Percentiles rank a stretch among this genome's conserved stretches.
These are phyloP conservation scores for Filobasidium wieringae DNA, from an alignment of 768 basidiomycete species.

Conservation along the genomic window DNA sequence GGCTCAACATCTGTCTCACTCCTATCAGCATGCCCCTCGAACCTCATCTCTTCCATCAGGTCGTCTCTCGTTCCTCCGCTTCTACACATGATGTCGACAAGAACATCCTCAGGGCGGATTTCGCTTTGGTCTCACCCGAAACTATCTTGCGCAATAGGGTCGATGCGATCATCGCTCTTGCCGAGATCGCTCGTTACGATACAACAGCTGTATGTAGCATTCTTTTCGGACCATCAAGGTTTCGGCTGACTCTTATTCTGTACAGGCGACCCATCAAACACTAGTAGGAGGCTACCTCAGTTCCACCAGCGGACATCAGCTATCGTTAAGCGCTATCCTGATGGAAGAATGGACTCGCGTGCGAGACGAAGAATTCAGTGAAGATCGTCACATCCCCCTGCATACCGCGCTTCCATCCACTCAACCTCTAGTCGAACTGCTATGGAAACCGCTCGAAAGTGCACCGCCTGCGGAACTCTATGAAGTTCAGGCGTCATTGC, in stretches of 20 bases:
- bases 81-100: conserved; percentile 92
- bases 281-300: conserved; percentile 68
- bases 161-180: conserved; percentile 64
- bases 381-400: conserved; percentile 18
- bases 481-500: conserved; percentile 56
- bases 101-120: conserved; percentile 81
- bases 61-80: conserved; percentile 32
- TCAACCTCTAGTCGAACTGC: conserved; percentile 55
- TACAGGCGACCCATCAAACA: neutral
- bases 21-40: conserved; percentile 75
- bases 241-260: neutral
- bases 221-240: neutral
- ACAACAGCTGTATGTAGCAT: conserved; percentile 40
- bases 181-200: conserved; percentile 55
- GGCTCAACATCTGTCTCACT: conserved; percentile 81
- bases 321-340: conserved; percentile 69
- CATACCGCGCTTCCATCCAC: conserved; percentile 48
- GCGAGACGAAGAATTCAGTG: conserved; percentile 39
- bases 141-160: conserved; percentile 66
- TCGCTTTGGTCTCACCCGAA: conserved; percentile 66
- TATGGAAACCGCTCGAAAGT: conserved; percentile 61
- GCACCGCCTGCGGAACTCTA: conserved; percentile 68
- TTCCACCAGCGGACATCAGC: conserved; percentile 84
- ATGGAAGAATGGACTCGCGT: conserved; percentile 78
- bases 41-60: conserved; percentile 50